Conservation (phyloP, 2,329 filamentous ascomycete species). For the Trichoderma harzianum region DNA sequence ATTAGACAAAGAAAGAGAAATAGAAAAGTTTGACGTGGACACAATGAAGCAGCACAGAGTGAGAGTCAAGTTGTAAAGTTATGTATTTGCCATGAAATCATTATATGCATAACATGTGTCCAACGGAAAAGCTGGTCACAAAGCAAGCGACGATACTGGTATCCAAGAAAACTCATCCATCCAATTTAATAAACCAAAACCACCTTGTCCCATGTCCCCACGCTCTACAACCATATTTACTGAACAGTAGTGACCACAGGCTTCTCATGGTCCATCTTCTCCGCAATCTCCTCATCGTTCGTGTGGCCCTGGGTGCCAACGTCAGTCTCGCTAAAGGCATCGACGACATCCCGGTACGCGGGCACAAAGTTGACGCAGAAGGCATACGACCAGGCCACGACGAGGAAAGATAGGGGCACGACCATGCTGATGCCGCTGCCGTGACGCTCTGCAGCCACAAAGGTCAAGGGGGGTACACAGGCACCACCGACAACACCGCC, state of each 20-base stretch:
- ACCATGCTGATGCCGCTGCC: constrained; percentile 62
- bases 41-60: not conserved
- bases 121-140: not conserved
- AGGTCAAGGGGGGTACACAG: constrained; percentile 68
- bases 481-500: constrained; percentile 71
- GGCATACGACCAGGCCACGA: constrained; percentile 54
- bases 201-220: not conserved
- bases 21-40: not conserved
- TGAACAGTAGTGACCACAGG: constrained; percentile 4
- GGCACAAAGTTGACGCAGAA: constrained; percentile 64
- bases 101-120: constrained; percentile 2
- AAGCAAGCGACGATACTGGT: not conserved
- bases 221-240: not conserved
- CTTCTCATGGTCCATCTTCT: constrained; percentile 16
- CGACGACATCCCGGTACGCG: constrained; percentile 59
- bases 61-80: not conserved
- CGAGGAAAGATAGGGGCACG: constrained; percentile 60
- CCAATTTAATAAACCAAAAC: not conserved
- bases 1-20: not conserved
- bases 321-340: constrained; percentile 50
- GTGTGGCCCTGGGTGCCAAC: constrained; percentile 37
- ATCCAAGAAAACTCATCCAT: not conserved
- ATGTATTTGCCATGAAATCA: constrained; percentile 9
- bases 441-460: constrained; percentile 61
- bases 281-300: constrained; percentile 30